Base-by-base conservation (phyloP, 2,329 filamentous ascomycete genomes). In the Aspergillus ustus region DNA sequence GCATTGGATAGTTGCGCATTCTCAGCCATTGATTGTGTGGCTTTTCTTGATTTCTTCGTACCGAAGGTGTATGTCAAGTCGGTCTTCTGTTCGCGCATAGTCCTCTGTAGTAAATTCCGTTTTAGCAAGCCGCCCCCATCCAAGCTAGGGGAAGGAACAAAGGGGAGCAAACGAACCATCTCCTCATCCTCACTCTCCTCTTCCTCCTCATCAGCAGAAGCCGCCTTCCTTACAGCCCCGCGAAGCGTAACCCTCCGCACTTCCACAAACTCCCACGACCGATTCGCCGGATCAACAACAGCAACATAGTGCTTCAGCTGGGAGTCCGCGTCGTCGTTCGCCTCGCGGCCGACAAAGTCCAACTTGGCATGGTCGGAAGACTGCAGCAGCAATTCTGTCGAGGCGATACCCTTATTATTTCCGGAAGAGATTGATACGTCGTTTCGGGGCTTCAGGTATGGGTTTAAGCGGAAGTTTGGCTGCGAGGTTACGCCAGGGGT, bases 221-320 rank as follows among this genome's bases (percentile, higher is more conserved):
- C 69, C 37, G 67, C 63, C 55, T 69, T 74, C 50, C 78, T 72
- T 25, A 82, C 68, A 49, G 71, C 81, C 59, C 81, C 83, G 52
- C 85, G 80, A n/a, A 89, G 76, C 4, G 80, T 84, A 56, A 88
- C 73, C 69, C 83, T 82, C 60, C 83, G 83, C 22, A 82, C 82
- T 73, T 85, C 73, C 9, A 84, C 77, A 50, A 89, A 72, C 64
- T 86, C 80, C 64, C 88, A 78, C 48, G 80, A 81, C 59, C 80
- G 80, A 4, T 79, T 80, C 28, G 78, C 73, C 0, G 85, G 84
- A 64, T 89, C 85, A 67, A 82, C 87, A 48, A 89, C 78, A 55
- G 84, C 87, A 62, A 88, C 73, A 66, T 89, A 89, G 75, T 89
- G 85, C 66, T 84, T 84, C 60, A 85, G 72, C 62, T 83, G 76